Percentiles rank a stretch among this genome's conserved stretches.
Evolutionary conservation across 768 basidiomycete genomes (phyloP).

Genomic region (Lenzites betulinus): DNA sequence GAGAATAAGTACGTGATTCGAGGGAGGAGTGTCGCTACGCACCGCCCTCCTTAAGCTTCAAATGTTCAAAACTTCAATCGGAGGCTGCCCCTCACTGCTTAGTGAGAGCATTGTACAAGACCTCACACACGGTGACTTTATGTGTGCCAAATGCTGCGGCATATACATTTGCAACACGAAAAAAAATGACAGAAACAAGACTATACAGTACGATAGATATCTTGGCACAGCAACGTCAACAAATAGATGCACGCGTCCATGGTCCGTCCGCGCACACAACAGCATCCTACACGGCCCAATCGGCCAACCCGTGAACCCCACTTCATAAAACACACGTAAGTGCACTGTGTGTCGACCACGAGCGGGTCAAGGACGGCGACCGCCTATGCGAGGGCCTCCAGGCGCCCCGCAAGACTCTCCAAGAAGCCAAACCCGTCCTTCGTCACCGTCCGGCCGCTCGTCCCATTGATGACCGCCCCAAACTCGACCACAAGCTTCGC

Average conservation of each 20-base stretch:
- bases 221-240: background rate
- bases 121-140: no score
- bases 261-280: background rate
- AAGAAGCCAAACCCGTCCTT: conserved; percentile 78
- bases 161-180: no score
- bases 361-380: background rate
- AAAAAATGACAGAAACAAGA: no score
- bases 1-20: no score
- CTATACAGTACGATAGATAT: conserved; percentile 14
- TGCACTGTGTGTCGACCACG: no score
- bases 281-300: background rate
- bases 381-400: conserved; percentile 43
- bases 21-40: no score
- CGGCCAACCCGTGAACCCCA: background rate
- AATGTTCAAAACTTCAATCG: no score
- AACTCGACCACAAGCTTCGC: conserved; percentile 72
- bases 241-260: conserved; percentile 8
- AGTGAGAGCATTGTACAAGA: no score
- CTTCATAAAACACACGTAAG: background rate
- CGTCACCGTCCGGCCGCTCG: conserved; percentile 69
- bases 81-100: no score
- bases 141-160: no score
- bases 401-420: conserved; percentile 56
- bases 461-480: conserved; percentile 65
- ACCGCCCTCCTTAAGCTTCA: no score